Evolutionary conservation across 768 basidiomycete species (phyloP), one percentile per base, ranked within the genome.

Genomic region (Cantharellus anzutake): DNA sequence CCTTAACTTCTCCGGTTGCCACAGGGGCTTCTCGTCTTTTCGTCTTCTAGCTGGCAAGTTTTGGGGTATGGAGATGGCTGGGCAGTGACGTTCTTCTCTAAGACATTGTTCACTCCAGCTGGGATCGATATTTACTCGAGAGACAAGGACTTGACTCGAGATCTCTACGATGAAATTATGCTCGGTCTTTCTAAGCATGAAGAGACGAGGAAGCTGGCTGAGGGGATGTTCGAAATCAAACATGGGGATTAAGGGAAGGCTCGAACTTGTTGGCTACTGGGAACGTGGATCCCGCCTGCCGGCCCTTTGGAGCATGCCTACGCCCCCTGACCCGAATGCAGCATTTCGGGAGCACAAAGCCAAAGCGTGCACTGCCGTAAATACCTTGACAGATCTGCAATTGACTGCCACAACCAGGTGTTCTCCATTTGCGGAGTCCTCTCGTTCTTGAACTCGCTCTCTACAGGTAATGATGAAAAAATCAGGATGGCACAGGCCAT

Each of bases 41-140:
- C 52, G 14, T 55, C 52, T 7, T 55, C 52, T 7, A 11, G 38
- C 11, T 55, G 52, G 74, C 71, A 74, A 65, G 64, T 74, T 3
- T 63, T 75, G 7, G 74, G 73, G 2, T 71, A 67, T 59, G 64
- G 60, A 61, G 55, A 57, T 4, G 65, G 61, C 16, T 70, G 66
- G 66, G 68, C 65, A 41, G 63, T 70, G 14, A 67, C 65, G 65
- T 74, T 68, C 66, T 74, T 75, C 65, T 72, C 72, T 41, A 70
- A 68, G 62, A 74, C 74, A 5, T 66, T 74, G 14, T 75, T 75
- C 68, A 74, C 74, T 0, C 73, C 74, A 3, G 71, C 73, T 20
- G 74, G 74, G 0, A 64, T 75, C 20, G 74, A 75, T 63, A 69
- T 75, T 53, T 75, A 74, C 62, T 58, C 65, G 16, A 61, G 68